phyloP scores from a whole-genome alignment of 2,329 filamentous ascomycete species.

The Incumbomyces lentus region DNA sequence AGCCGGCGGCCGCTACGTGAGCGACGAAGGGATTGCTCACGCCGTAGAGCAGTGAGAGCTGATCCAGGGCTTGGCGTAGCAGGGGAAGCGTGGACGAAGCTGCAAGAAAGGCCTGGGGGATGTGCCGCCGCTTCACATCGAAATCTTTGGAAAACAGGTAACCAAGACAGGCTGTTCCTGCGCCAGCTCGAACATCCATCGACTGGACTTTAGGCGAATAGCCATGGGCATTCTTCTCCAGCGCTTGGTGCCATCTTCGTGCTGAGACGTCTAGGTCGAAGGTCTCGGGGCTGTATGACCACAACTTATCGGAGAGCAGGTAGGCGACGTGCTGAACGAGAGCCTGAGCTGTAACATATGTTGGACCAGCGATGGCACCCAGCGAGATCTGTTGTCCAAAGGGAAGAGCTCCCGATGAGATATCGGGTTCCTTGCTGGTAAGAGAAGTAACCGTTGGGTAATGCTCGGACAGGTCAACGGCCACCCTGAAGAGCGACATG shows the following conservation, averaged over 20 bases:
- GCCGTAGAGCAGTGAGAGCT: constrained; percentile 81
- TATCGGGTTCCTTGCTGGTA: not conserved
- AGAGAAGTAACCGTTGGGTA: not conserved
- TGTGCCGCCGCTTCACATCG: constrained; percentile 77
- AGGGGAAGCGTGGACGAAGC: constrained; percentile 72
- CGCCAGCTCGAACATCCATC: constrained; percentile 79
- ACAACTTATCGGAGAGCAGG: constrained; percentile 90
- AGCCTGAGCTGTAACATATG: constrained; percentile 85
- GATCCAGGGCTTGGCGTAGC: constrained; percentile 75
- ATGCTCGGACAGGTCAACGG: not conserved
- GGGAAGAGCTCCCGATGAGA: constrained; percentile 37
- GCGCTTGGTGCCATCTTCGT: constrained; percentile 60
- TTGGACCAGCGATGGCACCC: constrained; percentile 65
- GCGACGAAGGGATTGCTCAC: constrained; percentile 88
- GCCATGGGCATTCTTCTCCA: constrained; percentile 71
- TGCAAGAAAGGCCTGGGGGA: constrained; percentile 83
- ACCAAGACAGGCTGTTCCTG: constrained; percentile 81
- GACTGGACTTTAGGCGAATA: constrained; percentile 66
- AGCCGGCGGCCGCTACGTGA: constrained; percentile 86
- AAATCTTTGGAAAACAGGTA: constrained; percentile 98
- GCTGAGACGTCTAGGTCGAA: constrained; percentile 83
- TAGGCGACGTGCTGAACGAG: constrained; percentile 95
- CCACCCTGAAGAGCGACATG: not conserved
- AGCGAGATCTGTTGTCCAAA: constrained; percentile 44
- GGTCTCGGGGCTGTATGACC: constrained; percentile 87